Evolutionary conservation across 192 early-diverging fungal species (phyloP), one percentile per base, ranked within the genome.

Genomic region (Neocallimastix lanati): DNA sequence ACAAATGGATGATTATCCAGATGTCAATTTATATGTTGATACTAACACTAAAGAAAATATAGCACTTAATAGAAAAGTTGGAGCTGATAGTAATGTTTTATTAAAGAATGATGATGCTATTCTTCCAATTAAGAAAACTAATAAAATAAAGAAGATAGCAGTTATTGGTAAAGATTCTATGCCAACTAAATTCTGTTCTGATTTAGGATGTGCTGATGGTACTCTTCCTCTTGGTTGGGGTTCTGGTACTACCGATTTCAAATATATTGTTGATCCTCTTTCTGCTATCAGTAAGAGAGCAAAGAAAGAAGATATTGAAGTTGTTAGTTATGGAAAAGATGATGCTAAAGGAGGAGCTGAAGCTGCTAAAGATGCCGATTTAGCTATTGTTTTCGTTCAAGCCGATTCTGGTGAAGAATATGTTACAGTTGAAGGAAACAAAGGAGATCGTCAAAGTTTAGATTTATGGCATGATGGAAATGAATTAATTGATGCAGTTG

Each of bases 81-180:
- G 85, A 28, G 88, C 86, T 77, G 88, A 84, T 21, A 85, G 83
- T n/a, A 78, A 81, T 27, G 81, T 89, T 28, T 78, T 89, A 33
- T 37, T 89, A 58, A 89, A 89, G 80, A 89, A 88, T 82, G 67
- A n/a, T 29, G 81, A 80, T 76, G 29, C 29, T 13, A 29, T 82
- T 2, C 79, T 88, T 28, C 87, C 87, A 25, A 76, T 88, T 29
- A 29, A 28, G 67, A 84, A 79, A 15, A n/a, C n/a, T n/a, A n/a
- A n/a, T n/a, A 11, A 33, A 6, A 11, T 33, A 27, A 38, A 77
- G 27, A 85, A 29, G 3, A 80, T 87, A 80, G 85, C 83, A 28
- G 28, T 87, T 6, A n/a, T 88, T 28, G 86, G 86, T 25, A 21
- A n/a, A 21, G 87, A 87, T 79, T 84, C 86, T 28, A 80, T 36